These are phyloP conservation scores for Petunia secreta DNA, from an alignment of 257 asterid species.

Conservation along the genomic window DNA sequence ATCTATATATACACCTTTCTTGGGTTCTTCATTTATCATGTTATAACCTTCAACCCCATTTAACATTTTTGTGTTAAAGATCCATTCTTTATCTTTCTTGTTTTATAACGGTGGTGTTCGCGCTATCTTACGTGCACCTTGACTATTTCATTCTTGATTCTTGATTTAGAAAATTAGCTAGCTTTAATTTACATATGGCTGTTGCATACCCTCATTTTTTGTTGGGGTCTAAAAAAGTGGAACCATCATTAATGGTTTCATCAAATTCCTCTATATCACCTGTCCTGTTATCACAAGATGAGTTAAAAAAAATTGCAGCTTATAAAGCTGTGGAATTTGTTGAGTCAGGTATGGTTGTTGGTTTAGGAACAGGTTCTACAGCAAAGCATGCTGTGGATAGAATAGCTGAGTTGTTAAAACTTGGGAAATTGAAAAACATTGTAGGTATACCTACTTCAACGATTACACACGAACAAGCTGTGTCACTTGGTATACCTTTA, in stretches of 20 bases:
- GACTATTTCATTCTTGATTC: neutral
- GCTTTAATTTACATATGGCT: slow-evolving; percentile 44
- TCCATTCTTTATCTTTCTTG: neutral
- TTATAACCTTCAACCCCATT: neutral
- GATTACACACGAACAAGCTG: slow-evolving; percentile 55
- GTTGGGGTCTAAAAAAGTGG: slow-evolving; percentile 34
- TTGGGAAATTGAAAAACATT: slow-evolving; percentile 38
- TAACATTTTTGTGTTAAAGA: neutral
- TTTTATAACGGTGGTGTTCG: too few species aligned
- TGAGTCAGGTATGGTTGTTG: slow-evolving; percentile 51
- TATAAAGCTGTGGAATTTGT: slow-evolving; percentile 51
- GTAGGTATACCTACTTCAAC: slow-evolving; percentile 53
- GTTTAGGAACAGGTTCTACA: slow-evolving; percentile 53
- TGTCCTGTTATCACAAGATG: slow-evolving; percentile 40
- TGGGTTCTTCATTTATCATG: neutral
- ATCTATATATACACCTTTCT: neutral
- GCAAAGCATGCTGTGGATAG: slow-evolving; percentile 51
- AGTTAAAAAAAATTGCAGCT: slow-evolving; percentile 49
- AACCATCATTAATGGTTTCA: slow-evolving; percentile 43
- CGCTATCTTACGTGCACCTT: too few species aligned
- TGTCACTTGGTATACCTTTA: slow-evolving; percentile 55
- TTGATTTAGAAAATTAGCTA: neutral
- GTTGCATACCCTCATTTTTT: slow-evolving; percentile 51
- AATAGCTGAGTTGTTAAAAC: slow-evolving; percentile 41
- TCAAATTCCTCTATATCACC: slow-evolving; percentile 35